A percentile compares a stretch with the other conserved stretches of the same genome.
Evolutionary conservation across 2,329 filamentous ascomycete species (phyloP).

Genomic region (Sordariomycetes sp.): DNA sequence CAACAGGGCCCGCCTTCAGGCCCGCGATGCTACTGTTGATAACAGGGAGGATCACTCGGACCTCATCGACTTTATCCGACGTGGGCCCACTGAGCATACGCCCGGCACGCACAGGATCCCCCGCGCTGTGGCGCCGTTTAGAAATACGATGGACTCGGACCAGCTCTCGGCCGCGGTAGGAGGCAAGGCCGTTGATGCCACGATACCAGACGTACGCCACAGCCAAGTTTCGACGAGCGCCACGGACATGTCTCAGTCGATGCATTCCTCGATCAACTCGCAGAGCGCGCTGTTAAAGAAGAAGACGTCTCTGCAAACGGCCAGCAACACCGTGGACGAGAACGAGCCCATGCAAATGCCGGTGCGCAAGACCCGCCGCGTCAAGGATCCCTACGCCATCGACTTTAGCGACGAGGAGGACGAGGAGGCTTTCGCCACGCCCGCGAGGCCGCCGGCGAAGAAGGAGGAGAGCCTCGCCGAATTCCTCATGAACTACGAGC

Average conservation of each 20-base stretch:
- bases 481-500: slow-evolving; percentile 57
- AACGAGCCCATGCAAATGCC: slow-evolving; percentile 39
- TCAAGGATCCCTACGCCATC: slow-evolving; percentile 88
- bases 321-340: slow-evolving; percentile 29
- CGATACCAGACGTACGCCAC: slow-evolving; percentile 39
- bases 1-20: slow-evolving; percentile 44
- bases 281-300: slow-evolving; percentile 52
- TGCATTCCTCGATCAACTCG: slow-evolving; percentile 60
- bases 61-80: slow-evolving; percentile 88
- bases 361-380: slow-evolving; percentile 60
- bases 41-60: slow-evolving; percentile 61
- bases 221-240: slow-evolving; percentile 42
- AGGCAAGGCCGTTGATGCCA: slow-evolving; percentile 43
- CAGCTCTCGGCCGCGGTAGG: slow-evolving; percentile 46
- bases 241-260: slow-evolving; percentile 43
- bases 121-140: slow-evolving; percentile 71
- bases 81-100: slow-evolving; percentile 54
- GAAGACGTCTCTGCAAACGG: slow-evolving; percentile 17
- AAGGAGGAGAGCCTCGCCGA: slow-evolving; percentile 60
- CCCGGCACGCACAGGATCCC: slow-evolving; percentile 57
- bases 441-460: slow-evolving; percentile 23
- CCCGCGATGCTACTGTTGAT: slow-evolving; percentile 56
- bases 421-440: slow-evolving; percentile 29
- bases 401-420: slow-evolving; percentile 63
- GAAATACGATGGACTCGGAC: slow-evolving; percentile 76